phyloP scores from a whole-genome alignment of 192 early-diverging fungal genomes.

The Thoreauomyces humboldtii region DNA sequence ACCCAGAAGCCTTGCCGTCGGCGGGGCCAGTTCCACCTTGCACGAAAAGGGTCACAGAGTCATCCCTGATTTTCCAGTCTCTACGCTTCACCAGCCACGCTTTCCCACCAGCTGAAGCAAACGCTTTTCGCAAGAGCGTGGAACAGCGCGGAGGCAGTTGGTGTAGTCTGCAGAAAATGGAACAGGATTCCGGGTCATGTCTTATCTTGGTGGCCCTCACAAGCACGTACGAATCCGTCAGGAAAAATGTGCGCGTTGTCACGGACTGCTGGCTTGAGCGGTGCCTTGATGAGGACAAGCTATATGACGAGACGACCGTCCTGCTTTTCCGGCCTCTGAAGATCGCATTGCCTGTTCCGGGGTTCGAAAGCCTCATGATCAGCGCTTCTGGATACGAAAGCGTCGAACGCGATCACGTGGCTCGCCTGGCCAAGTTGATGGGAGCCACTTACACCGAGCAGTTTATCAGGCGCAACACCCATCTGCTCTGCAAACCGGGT shows the following conservation, averaged over 20 bases:
- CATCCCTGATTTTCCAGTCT: too few relatives aligned
- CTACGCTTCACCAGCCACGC: neutral
- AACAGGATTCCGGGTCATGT: neutral
- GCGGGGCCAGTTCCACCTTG: too few relatives aligned
- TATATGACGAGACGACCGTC: conserved; percentile 34
- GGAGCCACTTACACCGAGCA: conserved; percentile 50
- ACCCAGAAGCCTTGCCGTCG: too few relatives aligned
- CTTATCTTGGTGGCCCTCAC: neutral
- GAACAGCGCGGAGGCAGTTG: neutral
- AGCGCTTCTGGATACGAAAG: conserved; percentile 60
- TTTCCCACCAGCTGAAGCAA: neutral
- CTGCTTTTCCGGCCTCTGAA: conserved; percentile 37
- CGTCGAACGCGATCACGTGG: conserved; percentile 55
- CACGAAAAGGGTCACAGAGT: too few relatives aligned
- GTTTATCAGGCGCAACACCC: conserved; percentile 43
- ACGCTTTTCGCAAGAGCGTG: neutral
- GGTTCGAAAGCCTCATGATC: conserved; percentile 18
- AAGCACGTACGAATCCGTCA: neutral
- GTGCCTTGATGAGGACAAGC: conserved; percentile 43
- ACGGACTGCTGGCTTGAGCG: conserved; percentile 62
- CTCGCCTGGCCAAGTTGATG: conserved; percentile 40
- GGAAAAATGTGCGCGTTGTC: conserved; percentile 36
- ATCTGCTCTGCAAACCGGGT: conserved; percentile 21
- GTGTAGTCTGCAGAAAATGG: neutral
- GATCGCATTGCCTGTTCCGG: conserved; percentile 1